Percentiles rank a stretch among this genome's conserved stretches.
Conservation (phyloP, 768 basidiomycete species). For the Multifurca ochricompacta region DNA sequence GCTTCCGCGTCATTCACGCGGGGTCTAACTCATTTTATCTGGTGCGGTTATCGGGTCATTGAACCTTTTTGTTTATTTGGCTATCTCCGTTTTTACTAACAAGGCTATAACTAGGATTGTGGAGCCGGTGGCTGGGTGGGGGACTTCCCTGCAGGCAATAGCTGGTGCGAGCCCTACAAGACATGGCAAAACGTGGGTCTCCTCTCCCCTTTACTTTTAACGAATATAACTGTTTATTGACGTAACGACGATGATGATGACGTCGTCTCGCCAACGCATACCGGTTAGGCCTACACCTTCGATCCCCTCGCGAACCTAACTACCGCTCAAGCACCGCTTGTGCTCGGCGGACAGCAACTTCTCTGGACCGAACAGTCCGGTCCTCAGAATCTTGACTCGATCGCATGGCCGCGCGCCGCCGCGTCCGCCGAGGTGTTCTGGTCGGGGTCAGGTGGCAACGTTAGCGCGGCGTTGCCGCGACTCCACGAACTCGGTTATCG, state of each 20-base stretch:
- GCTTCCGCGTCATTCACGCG: conserved; percentile 56
- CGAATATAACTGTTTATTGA: too few species aligned
- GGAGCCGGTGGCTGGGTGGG: conserved; percentile 70
- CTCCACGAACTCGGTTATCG: conserved; percentile 42
- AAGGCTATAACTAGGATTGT: too few species aligned
- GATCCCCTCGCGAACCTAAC: conserved; percentile 57
- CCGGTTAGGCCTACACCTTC: conserved; percentile 52
- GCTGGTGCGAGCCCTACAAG: conserved; percentile 77
- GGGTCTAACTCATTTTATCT: conserved; percentile 76
- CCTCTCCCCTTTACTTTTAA: neutral
- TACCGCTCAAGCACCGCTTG: conserved; percentile 38
- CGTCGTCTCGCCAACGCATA: conserved; percentile 25
- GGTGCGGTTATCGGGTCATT: conserved; percentile 24
- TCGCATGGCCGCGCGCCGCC: conserved; percentile 67
- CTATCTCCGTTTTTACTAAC: too few species aligned
- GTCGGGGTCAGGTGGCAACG: conserved; percentile 40
- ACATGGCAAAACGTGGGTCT: conserved; percentile 62
- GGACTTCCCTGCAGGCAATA: conserved; percentile 36
- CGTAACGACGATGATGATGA: too few species aligned
- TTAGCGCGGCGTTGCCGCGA: conserved; percentile 46
- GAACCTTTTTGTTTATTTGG: neutral
- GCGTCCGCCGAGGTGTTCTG: conserved; percentile 72
- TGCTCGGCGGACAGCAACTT: conserved; percentile 65
- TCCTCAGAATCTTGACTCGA: conserved; percentile 59
- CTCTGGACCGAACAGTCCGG: conserved; percentile 72